These are phyloP conservation scores for Xylariaceae sp. DNA, from an alignment of 2,329 filamentous ascomycete genomes.

Conservation along the genomic window DNA sequence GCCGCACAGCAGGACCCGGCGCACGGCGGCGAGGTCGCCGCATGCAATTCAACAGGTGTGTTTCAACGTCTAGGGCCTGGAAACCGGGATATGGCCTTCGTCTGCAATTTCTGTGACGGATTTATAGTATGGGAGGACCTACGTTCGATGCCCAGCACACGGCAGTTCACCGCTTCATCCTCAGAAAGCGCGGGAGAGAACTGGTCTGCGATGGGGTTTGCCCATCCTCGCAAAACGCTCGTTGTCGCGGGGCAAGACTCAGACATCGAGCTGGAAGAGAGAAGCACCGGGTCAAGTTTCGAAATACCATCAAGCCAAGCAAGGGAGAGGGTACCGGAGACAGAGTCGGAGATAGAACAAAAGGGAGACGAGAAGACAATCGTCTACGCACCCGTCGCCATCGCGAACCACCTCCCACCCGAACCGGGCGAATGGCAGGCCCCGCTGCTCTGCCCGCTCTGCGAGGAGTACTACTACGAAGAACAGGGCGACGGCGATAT, in stretches of 20 bases:
- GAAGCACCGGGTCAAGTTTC: background rate
- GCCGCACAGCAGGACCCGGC: constrained; percentile 8
- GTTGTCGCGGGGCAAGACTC: background rate
- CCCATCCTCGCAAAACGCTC: constrained; percentile 3
- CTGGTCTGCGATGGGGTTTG: constrained; percentile 51
- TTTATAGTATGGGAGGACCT: constrained; percentile 57
- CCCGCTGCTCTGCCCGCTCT: constrained; percentile 51
- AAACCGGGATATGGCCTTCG: constrained; percentile 50
- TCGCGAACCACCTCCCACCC: constrained; percentile 55
- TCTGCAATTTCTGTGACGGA: constrained; percentile 60
- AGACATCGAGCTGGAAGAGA: constrained; percentile 15
- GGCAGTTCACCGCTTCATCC: constrained; percentile 31
- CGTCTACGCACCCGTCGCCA: constrained; percentile 53
- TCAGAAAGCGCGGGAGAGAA: constrained; percentile 32
- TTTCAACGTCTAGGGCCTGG: constrained; percentile 52
- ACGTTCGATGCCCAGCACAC: constrained; percentile 47
- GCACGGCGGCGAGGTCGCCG: constrained; percentile 39
- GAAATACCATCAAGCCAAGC: background rate
- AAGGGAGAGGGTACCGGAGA: background rate
- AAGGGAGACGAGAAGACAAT: constrained; percentile 45
- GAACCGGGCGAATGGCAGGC: constrained; percentile 49
- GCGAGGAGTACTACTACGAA: constrained; percentile 50
- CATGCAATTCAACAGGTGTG: constrained; percentile 50
- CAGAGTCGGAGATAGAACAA: constrained; percentile 25
- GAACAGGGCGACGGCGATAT: constrained; percentile 50